These are phyloP conservation scores for Biscutella laevigata DNA, from an alignment of 441 rosid species.

Conservation along the genomic window DNA sequence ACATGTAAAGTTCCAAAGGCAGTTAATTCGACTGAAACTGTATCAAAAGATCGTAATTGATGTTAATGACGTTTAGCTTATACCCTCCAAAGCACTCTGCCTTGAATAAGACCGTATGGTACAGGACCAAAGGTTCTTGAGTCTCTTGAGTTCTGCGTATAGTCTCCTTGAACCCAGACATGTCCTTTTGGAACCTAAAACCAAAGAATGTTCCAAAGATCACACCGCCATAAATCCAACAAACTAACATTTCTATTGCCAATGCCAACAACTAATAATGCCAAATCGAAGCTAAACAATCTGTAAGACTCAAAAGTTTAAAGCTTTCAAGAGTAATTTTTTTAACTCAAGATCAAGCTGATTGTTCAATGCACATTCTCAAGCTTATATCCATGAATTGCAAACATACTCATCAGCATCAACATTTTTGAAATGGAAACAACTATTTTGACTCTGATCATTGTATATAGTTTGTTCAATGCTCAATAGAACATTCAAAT, in stretches of 20 bases:
- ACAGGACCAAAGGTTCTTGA: conserved; percentile 65
- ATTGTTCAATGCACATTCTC: not conserved
- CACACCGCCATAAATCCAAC: not conserved
- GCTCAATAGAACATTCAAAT: not conserved
- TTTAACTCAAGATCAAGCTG: not conserved
- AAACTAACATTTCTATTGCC: not conserved
- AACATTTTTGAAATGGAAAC: not conserved
- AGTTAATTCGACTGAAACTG: not conserved
- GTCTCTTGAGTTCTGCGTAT: conserved; percentile 45
- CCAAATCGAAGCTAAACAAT: not conserved
- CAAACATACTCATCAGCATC: not conserved
- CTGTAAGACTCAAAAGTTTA: not conserved
- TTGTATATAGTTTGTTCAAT: not conserved
- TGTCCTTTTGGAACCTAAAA: conserved; percentile 69
- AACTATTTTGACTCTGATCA: not conserved
- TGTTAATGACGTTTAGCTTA: not conserved
- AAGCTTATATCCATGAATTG: not conserved
- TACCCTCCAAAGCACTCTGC: conserved; percentile 62
- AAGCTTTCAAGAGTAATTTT: not conserved
- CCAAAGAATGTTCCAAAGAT: not conserved
- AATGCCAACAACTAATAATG: not conserved
- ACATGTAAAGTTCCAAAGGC: not conserved
- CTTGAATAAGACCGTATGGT: conserved; percentile 65
- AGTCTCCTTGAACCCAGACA: conserved; percentile 66
- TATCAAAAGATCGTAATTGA: not conserved